Conservation (phyloP, 139 green algal species). For the Astrephomene gubernaculifera region DNA sequence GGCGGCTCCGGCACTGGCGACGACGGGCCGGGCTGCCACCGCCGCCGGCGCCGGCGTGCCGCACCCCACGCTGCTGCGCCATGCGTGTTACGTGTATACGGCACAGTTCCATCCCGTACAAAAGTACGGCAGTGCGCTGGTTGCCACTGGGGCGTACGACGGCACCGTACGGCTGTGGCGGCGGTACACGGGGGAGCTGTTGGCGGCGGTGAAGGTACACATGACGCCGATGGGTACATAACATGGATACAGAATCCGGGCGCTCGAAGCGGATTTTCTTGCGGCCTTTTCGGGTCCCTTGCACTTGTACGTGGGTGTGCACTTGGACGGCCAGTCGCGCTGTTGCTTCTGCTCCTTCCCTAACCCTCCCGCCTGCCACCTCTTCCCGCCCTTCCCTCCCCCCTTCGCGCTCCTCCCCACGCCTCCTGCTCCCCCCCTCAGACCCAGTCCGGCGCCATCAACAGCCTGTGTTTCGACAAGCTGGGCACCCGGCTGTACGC, state of each 20-base stretch:
- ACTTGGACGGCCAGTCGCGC: too few relatives aligned
- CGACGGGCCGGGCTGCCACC: too few relatives aligned
- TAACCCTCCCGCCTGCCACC: too few relatives aligned
- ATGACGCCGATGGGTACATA: too few relatives aligned
- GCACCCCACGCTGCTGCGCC: conserved; percentile 50
- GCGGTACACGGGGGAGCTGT: conserved; percentile 39
- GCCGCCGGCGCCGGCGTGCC: neutral
- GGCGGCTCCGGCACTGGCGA: neutral
- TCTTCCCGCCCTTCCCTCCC: too few relatives aligned
- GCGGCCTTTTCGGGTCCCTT: too few relatives aligned
- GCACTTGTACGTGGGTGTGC: too few relatives aligned
- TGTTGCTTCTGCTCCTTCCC: too few relatives aligned
- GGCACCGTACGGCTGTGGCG: conserved; percentile 43
- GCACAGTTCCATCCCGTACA: conserved; percentile 59
- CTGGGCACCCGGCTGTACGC: conserved; percentile 55
- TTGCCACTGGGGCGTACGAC: conserved; percentile 42
- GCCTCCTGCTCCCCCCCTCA: too few relatives aligned
- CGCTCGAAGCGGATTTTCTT: too few relatives aligned
- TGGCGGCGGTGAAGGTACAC: conserved; percentile 46
- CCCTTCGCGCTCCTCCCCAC: too few relatives aligned
- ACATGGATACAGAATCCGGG: too few relatives aligned
- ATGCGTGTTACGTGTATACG: conserved; percentile 58
- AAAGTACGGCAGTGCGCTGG: conserved; percentile 29
- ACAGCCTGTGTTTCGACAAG: conserved; percentile 56
- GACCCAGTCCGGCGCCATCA: conserved; percentile 48